Conservation (phyloP, 148 eudicot genomes). For the Cornus florida region DNA sequence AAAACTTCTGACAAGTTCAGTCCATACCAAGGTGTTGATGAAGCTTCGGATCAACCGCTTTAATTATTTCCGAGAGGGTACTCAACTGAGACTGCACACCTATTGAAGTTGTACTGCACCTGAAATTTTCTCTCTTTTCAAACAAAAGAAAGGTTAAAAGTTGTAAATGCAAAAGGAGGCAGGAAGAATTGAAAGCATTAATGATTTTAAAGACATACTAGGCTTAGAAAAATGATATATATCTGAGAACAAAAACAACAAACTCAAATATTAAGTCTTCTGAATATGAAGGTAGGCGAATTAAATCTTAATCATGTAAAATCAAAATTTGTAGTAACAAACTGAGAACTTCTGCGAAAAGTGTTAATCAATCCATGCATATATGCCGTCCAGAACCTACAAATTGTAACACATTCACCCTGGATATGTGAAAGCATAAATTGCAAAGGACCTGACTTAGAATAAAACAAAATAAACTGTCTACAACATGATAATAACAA, state of each 20-base stretch:
- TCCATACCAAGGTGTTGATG: slow-evolving; percentile 89
- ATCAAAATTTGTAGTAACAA: neutral
- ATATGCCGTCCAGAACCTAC: no score
- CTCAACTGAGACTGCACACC: slow-evolving; percentile 88
- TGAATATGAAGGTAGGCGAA: neutral
- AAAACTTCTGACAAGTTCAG: slow-evolving; percentile 2
- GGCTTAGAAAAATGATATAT: neutral
- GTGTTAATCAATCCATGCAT: no score
- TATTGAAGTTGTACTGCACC: slow-evolving; percentile 63
- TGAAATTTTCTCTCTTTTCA: slow-evolving; percentile 83
- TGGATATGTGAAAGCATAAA: no score
- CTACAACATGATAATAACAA: no score
- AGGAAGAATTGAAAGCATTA: slow-evolving; percentile 1
- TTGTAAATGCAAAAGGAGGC: neutral
- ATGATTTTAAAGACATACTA: neutral
- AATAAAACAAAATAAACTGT: no score
- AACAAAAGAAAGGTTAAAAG: slow-evolving; percentile 20
- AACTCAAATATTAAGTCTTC: slow-evolving; percentile 12
- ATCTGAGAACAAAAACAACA: slow-evolving; percentile 5
- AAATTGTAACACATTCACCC: neutral
- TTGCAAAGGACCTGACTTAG: neutral
- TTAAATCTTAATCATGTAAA: neutral
- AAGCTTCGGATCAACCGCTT: slow-evolving; percentile 89
- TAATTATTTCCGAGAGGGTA: slow-evolving; percentile 73
- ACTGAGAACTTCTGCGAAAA: neutral